Percentiles rank a stretch among this genome's conserved stretches.
phyloP scores from a whole-genome alignment of 352 stramenopile genomes.

The Thalassiosira hispida region DNA sequence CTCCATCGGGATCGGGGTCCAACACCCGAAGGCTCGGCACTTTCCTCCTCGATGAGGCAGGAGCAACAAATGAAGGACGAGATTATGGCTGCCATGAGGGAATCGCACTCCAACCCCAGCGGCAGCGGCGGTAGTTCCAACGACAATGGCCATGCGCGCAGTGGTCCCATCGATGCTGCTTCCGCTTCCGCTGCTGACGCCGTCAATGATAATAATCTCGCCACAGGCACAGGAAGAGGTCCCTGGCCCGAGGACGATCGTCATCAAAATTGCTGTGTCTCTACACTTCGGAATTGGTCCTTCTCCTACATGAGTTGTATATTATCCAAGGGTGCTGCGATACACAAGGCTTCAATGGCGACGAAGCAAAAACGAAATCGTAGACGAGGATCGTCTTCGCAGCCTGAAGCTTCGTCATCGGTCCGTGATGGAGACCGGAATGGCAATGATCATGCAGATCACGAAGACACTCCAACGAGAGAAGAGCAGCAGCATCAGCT shows the following conservation, averaged over 20 bases:
- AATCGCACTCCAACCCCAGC: too few relatives aligned
- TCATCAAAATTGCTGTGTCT: background rate
- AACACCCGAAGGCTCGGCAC: too few relatives aligned
- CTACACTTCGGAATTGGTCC: constrained; percentile 9
- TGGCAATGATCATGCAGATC: too few relatives aligned
- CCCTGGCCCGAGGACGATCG: constrained; percentile 6
- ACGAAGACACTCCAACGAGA: too few relatives aligned
- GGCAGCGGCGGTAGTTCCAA: too few relatives aligned
- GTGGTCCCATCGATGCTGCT: background rate
- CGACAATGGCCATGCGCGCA: too few relatives aligned
- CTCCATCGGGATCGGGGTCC: too few relatives aligned
- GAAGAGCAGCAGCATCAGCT: background rate
- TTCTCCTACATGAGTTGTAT: constrained; percentile 31
- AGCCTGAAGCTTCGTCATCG: background rate
- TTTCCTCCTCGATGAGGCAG: too few relatives aligned
- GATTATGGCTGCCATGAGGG: too few relatives aligned
- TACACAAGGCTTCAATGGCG: constrained; percentile 5
- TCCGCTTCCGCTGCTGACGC: background rate
- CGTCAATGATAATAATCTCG: background rate
- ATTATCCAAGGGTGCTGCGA: constrained; percentile 11
- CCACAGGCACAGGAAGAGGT: background rate
- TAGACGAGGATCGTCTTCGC: background rate
- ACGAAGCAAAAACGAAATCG: background rate
- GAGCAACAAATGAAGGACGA: too few relatives aligned
- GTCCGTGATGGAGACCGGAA: too few relatives aligned